Evolutionary conservation across 1,284 basidiomycete species (phyloP).

Genomic region (Ceratobasidium sp.): DNA sequence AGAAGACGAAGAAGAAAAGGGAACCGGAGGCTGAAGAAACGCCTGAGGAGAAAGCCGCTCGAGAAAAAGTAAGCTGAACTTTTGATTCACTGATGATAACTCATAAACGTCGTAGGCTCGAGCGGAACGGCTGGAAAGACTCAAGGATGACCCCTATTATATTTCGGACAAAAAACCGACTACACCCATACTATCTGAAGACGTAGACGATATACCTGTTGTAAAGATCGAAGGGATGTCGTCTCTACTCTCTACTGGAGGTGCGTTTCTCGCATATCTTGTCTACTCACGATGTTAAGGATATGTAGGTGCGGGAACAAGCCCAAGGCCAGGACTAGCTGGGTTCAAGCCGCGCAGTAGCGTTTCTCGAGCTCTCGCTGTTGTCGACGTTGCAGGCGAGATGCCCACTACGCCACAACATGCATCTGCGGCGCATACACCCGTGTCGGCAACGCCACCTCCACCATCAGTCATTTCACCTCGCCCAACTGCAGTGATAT

Average conservation of each 20-base stretch:
- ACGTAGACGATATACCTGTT: conserved; percentile 88
- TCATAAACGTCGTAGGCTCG: conserved; percentile 66
- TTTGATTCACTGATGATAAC: conserved; percentile 34
- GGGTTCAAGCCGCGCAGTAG: conserved; percentile 38
- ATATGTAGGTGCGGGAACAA: conserved; percentile 60
- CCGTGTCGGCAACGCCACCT: conserved; percentile 51
- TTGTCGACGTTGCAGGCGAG: conserved; percentile 84
- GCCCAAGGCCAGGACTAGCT: conserved; percentile 56
- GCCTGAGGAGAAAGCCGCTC: conserved; percentile 65
- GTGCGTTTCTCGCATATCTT: not conserved
- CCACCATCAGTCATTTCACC: conserved; percentile 56
- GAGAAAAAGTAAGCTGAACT: conserved; percentile 67
- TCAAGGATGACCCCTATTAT: conserved; percentile 89
- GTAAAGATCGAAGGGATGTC: conserved; percentile 81
- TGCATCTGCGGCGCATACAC: conserved; percentile 47
- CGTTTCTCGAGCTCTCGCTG: conserved; percentile 59
- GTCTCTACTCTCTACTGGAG: conserved; percentile 56
- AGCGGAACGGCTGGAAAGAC: conserved; percentile 77
- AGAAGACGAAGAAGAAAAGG: conserved; percentile 62
- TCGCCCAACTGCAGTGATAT: conserved; percentile 56
- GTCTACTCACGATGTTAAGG: conserved; percentile 25
- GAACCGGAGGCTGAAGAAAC: conserved; percentile 64
- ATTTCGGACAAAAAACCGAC: conserved; percentile 69
- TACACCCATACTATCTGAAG: conserved; percentile 54
- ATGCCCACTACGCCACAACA: conserved; percentile 76